phyloP scores from a whole-genome alignment of 176 grass and related monocot species.

The Aegilops tauschii region DNA sequence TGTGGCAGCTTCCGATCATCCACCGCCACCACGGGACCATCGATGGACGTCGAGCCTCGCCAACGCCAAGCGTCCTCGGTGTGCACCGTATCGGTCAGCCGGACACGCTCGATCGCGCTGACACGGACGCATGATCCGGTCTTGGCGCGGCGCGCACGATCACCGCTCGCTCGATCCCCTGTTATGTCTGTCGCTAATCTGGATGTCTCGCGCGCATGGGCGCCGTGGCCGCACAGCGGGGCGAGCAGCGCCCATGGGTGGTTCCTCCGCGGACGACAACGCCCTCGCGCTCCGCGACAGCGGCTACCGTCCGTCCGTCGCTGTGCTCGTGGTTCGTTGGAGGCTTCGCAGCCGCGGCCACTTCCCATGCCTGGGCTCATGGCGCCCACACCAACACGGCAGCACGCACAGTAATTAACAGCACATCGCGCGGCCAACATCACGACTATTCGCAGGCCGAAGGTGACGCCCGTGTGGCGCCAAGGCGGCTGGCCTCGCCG shows the following conservation, averaged over 20 bases:
- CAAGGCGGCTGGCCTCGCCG: not conserved
- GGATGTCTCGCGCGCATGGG: not conserved
- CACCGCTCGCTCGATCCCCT: not conserved
- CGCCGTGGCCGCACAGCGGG: not conserved
- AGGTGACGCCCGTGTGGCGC: not conserved
- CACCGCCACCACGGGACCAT: not conserved
- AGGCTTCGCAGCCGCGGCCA: not conserved
- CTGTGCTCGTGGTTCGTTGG: not conserved
- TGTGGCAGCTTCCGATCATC: slow-evolving; percentile 15
- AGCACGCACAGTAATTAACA: not conserved
- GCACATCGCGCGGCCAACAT: not conserved
- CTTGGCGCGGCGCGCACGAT: not conserved
- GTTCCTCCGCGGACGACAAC: not conserved
- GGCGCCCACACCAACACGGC: not conserved
- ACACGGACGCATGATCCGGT: not conserved
- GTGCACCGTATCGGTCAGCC: not conserved
- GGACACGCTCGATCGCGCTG: slow-evolving; percentile 14
- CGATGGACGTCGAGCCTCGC: not conserved
- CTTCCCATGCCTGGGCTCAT: not conserved
- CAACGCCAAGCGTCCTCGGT: slow-evolving; percentile 8
- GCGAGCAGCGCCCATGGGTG: not conserved
- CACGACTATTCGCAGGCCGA: not conserved
- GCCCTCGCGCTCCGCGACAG: slow-evolving; percentile 8
- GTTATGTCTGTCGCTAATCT: not conserved
- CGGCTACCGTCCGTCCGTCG: not conserved